Percentiles rank a stretch among this genome's conserved stretches.
These are phyloP conservation scores for Boletus sp. DNA, from an alignment of 768 basidiomycete species.

Conservation along the genomic window DNA sequence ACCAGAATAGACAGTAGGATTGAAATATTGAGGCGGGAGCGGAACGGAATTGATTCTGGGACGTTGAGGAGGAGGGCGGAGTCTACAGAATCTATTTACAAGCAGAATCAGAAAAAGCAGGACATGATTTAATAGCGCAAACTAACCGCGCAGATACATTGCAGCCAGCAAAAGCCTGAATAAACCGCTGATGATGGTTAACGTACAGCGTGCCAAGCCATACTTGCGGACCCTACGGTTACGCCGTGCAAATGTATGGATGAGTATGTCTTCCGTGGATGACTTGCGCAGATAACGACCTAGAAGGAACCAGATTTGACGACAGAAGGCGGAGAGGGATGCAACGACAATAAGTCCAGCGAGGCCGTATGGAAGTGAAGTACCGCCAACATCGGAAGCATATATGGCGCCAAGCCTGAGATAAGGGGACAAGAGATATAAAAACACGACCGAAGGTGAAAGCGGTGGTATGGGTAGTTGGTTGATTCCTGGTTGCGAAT, in stretches of 20 bases:
- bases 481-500: slow-evolving; percentile 3
- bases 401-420: slow-evolving; percentile 70
- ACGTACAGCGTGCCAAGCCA: slow-evolving; percentile 39
- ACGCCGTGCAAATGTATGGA: slow-evolving; percentile 56
- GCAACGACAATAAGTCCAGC: slow-evolving; percentile 51
- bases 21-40: slow-evolving; percentile 41
- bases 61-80: slow-evolving; percentile 47
- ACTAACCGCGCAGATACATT: slow-evolving; percentile 66
- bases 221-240: slow-evolving; percentile 49
- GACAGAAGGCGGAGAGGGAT: slow-evolving; percentile 54
- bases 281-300: slow-evolving; percentile 64
- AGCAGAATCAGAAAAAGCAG: slow-evolving; percentile 8
- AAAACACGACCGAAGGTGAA: slow-evolving; percentile 53
- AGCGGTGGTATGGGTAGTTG: slow-evolving; percentile 43
- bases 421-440: slow-evolving; percentile 67
- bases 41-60: slow-evolving; percentile 31
- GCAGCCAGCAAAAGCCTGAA: slow-evolving; percentile 52
- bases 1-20: slow-evolving; percentile 40
- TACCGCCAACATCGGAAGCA: slow-evolving; percentile 42
- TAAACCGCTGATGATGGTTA: slow-evolving; percentile 43
- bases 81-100: slow-evolving; percentile 50
- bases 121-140: background rate
- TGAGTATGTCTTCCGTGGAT: slow-evolving; percentile 62
- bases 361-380: slow-evolving; percentile 49
- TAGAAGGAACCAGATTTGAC: slow-evolving; percentile 78